Conservation (phyloP, 2,329 filamentous ascomycete genomes). For the Hypoxylon sp. region DNA sequence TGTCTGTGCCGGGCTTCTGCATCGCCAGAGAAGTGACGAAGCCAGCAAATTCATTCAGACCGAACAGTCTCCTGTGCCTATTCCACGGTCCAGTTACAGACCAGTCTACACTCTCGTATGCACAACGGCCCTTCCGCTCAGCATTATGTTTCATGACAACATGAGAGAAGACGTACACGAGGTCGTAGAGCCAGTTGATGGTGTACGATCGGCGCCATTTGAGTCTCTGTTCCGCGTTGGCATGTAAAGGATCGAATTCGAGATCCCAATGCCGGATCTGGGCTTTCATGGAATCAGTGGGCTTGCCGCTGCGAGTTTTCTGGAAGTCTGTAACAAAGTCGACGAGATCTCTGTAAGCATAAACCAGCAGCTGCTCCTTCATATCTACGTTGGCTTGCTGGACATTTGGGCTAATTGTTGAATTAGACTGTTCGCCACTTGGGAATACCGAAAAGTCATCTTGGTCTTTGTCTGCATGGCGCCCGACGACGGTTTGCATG, state of each 20-base stretch:
- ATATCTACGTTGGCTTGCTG: conserved; percentile 47
- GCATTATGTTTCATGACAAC: conserved; percentile 52
- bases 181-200: conserved; percentile 61
- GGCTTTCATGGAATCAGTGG: conserved; percentile 54
- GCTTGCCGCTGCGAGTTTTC: conserved; percentile 54
- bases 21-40: conserved; percentile 55
- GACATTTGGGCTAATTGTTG: conserved; percentile 20
- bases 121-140: conserved; percentile 46
- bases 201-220: conserved; percentile 58
- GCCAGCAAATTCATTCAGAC: conserved; percentile 56
- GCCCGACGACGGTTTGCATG: conserved; percentile 52
- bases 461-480: conserved; percentile 47
- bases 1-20: conserved; percentile 51
- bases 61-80: conserved; percentile 51
- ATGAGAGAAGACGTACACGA: conserved; percentile 56
- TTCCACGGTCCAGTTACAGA: conserved; percentile 51
- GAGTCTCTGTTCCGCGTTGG: conserved; percentile 51
- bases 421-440: neutral
- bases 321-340: conserved; percentile 58
- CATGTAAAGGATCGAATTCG: conserved; percentile 48
- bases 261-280: conserved; percentile 55
- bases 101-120: conserved; percentile 53
- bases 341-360: conserved; percentile 53
- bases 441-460: conserved; percentile 30
- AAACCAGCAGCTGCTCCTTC: conserved; percentile 54